Evolutionary conservation across 2,329 filamentous ascomycete species (phyloP).

Genomic region (Exophiala calicioides): DNA sequence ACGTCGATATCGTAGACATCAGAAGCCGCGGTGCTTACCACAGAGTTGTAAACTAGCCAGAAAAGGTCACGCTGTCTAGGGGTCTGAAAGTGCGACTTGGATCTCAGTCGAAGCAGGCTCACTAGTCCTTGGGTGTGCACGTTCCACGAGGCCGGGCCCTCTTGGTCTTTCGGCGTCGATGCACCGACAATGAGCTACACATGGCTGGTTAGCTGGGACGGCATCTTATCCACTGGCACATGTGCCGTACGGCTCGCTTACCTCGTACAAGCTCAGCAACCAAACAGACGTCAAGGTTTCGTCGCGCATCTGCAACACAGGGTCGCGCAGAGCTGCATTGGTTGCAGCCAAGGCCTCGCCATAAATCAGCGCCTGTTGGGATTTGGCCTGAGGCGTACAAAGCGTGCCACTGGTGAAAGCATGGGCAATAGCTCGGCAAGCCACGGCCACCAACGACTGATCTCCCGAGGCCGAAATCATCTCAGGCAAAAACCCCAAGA

Average conservation of each 20-base stretch:
- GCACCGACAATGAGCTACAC: constrained; percentile 19
- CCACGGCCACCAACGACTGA: constrained; percentile 16
- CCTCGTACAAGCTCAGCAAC: constrained; percentile 28
- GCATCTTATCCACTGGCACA: background rate
- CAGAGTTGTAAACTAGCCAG: constrained; percentile 19
- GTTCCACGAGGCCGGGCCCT: constrained; percentile 17
- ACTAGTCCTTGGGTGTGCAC: constrained; percentile 24
- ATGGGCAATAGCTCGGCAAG: constrained; percentile 19
- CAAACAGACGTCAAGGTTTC: constrained; percentile 23
- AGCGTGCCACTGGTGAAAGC: constrained; percentile 17
- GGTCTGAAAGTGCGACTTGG: constrained; percentile 10
- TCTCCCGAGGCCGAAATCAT: constrained; percentile 13
- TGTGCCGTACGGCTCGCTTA: no score
- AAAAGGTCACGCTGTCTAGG: constrained; percentile 17
- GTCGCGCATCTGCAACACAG: constrained; percentile 10
- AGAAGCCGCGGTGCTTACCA: constrained; percentile 18
- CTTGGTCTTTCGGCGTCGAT: background rate
- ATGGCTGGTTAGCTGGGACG: background rate
- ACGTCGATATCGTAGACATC: no score
- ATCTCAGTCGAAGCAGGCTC: constrained; percentile 20
- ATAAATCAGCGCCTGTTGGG: constrained; percentile 17
- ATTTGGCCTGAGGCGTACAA: constrained; percentile 9
- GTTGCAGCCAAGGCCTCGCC: constrained; percentile 20
- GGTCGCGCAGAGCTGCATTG: constrained; percentile 23
- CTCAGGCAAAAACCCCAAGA: constrained; percentile 16